phyloP scores from a whole-genome alignment of 2,329 filamentous ascomycete genomes.

The Diaporthe velutina region DNA sequence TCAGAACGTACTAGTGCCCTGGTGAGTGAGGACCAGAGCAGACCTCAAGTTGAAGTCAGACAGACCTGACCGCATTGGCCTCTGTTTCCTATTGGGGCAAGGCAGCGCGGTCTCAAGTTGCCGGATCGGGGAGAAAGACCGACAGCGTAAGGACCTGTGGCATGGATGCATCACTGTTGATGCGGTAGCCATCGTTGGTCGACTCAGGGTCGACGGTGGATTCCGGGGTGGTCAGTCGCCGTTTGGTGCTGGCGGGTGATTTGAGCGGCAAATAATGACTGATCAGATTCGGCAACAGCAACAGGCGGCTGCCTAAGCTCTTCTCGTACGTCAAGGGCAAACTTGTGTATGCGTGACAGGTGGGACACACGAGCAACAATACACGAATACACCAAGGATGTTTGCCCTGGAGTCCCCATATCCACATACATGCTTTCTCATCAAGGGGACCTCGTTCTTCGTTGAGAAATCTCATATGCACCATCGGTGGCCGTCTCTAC shows the following conservation, averaged over 20 bases:
- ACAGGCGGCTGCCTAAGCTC: constrained; percentile 21
- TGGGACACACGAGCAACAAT: constrained; percentile 29
- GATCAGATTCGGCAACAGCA: constrained; percentile 15
- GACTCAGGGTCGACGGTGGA: constrained; percentile 1
- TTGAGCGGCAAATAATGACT: constrained; percentile 6
- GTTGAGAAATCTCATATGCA: constrained; percentile 6
- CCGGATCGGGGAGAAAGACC: constrained; percentile 6
- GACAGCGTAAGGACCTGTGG: background rate
- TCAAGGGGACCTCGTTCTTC: constrained; percentile 4
- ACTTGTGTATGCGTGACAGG: constrained; percentile 32
- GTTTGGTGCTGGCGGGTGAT: constrained; percentile 22
- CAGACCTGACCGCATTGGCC: background rate
- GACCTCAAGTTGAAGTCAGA: constrained; percentile 4
- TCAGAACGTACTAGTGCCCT: background rate
- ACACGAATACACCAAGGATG: constrained; percentile 31
- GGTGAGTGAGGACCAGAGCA: background rate
- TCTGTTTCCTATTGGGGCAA: constrained; percentile 13
- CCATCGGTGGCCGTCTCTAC: background rate
- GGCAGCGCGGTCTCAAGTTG: background rate
- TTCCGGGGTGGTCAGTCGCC: constrained; percentile 8
- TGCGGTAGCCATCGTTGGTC: background rate
- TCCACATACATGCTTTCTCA: constrained; percentile 13
- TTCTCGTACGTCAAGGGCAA: constrained; percentile 33
- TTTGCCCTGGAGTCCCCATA: constrained; percentile 23
- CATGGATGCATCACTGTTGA: constrained; percentile 2